Evolutionary conservation across 2,329 filamentous ascomycete species (phyloP).

Genomic region (Pleomassaria siparia): DNA sequence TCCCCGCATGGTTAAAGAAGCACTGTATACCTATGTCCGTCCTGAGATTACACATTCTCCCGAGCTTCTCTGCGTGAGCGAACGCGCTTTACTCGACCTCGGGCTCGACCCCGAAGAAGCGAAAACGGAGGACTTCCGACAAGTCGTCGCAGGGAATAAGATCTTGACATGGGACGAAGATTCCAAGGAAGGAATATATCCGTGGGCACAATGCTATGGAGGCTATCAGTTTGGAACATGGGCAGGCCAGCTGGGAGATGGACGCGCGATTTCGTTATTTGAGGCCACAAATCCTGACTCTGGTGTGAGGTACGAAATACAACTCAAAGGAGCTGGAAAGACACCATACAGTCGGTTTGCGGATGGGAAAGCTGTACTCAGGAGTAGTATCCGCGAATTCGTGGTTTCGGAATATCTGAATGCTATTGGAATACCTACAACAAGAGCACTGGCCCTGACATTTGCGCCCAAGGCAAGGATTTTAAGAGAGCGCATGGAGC

Average conservation of each 20-base stretch:
- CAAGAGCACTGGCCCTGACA: slow-evolving; percentile 80
- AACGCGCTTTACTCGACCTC: slow-evolving; percentile 77
- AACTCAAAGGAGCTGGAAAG: slow-evolving; percentile 89
- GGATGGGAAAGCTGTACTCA: slow-evolving; percentile 89
- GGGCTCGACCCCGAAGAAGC: slow-evolving; percentile 71
- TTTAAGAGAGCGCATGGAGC: slow-evolving; percentile 76
- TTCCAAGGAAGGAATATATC: slow-evolving; percentile 68
- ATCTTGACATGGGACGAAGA: slow-evolving; percentile 77
- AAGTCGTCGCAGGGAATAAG: slow-evolving; percentile 78
- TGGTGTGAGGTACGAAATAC: slow-evolving; percentile 79
- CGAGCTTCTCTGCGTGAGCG: slow-evolving; percentile 80
- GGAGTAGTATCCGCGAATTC: slow-evolving; percentile 92
- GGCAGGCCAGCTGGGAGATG: slow-evolving; percentile 95
- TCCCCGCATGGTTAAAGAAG: slow-evolving; percentile 81
- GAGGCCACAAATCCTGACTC: slow-evolving; percentile 77
- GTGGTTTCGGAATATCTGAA: slow-evolving; percentile 88
- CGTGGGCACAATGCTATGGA: slow-evolving; percentile 98
- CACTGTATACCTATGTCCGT: slow-evolving; percentile 87
- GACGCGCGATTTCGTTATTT: slow-evolving; percentile 90
- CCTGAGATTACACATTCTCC: slow-evolving; percentile 72
- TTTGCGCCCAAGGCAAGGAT: slow-evolving; percentile 73
- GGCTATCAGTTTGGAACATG: slow-evolving; percentile 74
- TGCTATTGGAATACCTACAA: slow-evolving; percentile 81
- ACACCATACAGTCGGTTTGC: slow-evolving; percentile 97
- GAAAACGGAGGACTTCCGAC: slow-evolving; percentile 70